Evolutionary conservation across 345 rosid species (phyloP), one percentile per base, ranked within the genome.

Genomic region (Populus deltoides): DNA sequence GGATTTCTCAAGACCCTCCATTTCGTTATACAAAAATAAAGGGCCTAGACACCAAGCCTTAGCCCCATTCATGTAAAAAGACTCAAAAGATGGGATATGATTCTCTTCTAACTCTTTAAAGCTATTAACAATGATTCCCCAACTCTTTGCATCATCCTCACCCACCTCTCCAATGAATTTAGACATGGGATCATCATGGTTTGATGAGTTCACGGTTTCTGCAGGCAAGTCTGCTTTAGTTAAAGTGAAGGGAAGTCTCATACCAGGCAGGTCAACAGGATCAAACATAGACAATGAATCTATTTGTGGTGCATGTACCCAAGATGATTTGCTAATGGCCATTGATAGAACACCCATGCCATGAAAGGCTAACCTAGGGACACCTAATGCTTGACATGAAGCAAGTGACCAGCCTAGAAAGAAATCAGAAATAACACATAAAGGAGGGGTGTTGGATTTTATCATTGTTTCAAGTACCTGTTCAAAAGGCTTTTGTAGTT

Each of bases 1-100:
- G 39, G 70, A 31, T 57, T 63, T 73, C 11, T 45, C n/a, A 29
- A 5, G 5, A n/a, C 22, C 47, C 7, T 51, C 67, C n/a, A 18
- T 8, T 9, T 71, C 10, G 3, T 68, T 27, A 22, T 73, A 84
- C 47, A 84, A 20, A 57, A 67, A 63, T 1, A 78, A 62, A 1
- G 80, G 82, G 15, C 84, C 80, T 53, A 78, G 5, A 15, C 80
- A 75, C 84, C 80, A 72, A 67, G 80, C 82, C 57, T 72, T 84
- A 11, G 82, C 80, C 41, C 78, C 75, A 15, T 38, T 49, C 2
- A 2, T 17, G 51, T 84, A 81, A 22, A 78, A 84, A 4, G 76
- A 59, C 36, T 84, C 84, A 17, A 81, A 68, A 61, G 73, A 67
- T 13, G 62, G 18, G 18, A 78, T 65, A 63, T 75, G 74, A 6